A percentile compares a stretch with the other conserved stretches of the same genome.
Evolutionary conservation across 1,139 yeast genomes (phyloP).

Genomic region (Sugiyamaella grinbergsii): DNA sequence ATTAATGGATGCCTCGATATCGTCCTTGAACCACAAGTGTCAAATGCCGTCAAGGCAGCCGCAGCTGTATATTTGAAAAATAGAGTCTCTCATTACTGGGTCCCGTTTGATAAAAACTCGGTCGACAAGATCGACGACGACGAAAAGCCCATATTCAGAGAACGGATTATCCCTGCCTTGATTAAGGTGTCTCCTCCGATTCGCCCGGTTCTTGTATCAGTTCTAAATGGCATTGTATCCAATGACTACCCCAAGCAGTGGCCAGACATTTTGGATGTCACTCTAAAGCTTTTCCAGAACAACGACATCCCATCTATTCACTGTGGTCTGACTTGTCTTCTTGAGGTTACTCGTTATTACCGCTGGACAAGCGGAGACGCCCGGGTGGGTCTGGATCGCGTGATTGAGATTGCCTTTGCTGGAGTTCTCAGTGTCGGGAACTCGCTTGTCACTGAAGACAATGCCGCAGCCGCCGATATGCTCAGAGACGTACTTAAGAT

Average conservation of each 20-base stretch:
- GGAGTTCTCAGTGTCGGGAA: constrained; percentile 67
- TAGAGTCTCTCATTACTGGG: constrained; percentile 68
- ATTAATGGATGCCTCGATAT: constrained; percentile 82
- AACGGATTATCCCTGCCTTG: constrained; percentile 55
- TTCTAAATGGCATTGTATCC: constrained; percentile 63
- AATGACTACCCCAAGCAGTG: constrained; percentile 72
- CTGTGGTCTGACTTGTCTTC: constrained; percentile 74
- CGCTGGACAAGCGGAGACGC: constrained; percentile 55
- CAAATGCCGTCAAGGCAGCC: constrained; percentile 65
- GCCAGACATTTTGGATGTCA: constrained; percentile 63
- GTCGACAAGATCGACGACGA: constrained; percentile 54
- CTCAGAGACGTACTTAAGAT: constrained; percentile 73
- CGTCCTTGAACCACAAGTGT: constrained; percentile 55
- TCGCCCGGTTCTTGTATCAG: constrained; percentile 67
- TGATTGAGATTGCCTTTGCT: constrained; percentile 69
- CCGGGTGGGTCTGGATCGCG: constrained; percentile 52
- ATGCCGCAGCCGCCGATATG: constrained; percentile 65
- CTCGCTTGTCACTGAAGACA: constrained; percentile 51
- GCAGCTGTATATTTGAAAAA: constrained; percentile 90
- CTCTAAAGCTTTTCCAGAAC: constrained; percentile 58
- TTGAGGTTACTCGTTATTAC: constrained; percentile 72
- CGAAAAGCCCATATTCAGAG: constrained; percentile 73
- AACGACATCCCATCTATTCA: constrained; percentile 61
- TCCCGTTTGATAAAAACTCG: constrained; percentile 39
- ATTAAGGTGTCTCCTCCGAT: constrained; percentile 47